Percentiles rank a stretch among this genome's conserved stretches.
Conservation (phyloP, 2,329 filamentous ascomycete genomes). For the Parascedosporium putredinis region DNA sequence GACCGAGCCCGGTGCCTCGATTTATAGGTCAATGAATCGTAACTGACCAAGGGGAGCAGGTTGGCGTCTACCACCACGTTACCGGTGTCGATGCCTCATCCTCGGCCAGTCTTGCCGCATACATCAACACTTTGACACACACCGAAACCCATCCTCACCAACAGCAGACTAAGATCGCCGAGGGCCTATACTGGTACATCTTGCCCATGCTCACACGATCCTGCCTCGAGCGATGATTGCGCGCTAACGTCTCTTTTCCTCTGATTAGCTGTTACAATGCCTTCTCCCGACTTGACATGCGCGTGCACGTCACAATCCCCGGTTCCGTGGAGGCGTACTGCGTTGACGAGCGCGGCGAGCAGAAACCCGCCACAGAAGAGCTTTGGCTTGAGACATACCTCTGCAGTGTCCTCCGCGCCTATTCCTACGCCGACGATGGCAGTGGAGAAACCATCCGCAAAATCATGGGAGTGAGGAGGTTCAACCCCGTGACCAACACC, state of each 20-base stretch:
- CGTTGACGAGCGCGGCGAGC: constrained; percentile 92
- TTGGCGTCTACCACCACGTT: constrained; percentile 94
- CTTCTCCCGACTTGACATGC: constrained; percentile 95
- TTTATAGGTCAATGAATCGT: background rate
- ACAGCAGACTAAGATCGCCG: constrained; percentile 70
- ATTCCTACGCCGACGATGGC: constrained; percentile 93
- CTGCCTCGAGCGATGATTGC: background rate
- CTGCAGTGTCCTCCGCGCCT: constrained; percentile 86
- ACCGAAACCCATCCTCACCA: constrained; percentile 63
- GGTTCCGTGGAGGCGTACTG: constrained; percentile 96
- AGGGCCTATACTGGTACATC: constrained; percentile 81
- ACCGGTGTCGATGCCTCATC: constrained; percentile 95
- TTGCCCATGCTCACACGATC: background rate
- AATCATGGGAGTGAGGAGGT: constrained; percentile 91
- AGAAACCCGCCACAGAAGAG: constrained; percentile 83
- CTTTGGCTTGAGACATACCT: constrained; percentile 97
- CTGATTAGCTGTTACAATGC: constrained; percentile 80
- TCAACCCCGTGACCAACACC: constrained; percentile 97
- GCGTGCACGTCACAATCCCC: constrained; percentile 93
- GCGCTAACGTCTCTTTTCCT: background rate
- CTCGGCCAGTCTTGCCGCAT: constrained; percentile 90
- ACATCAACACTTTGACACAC: constrained; percentile 96
- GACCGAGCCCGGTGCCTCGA: too few relatives aligned
- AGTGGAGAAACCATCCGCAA: constrained; percentile 91
- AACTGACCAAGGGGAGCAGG: constrained; percentile 38